Evolutionary conservation across 2,329 filamentous ascomycete species (phyloP).

Genomic region (Cyanodermella asteris): DNA sequence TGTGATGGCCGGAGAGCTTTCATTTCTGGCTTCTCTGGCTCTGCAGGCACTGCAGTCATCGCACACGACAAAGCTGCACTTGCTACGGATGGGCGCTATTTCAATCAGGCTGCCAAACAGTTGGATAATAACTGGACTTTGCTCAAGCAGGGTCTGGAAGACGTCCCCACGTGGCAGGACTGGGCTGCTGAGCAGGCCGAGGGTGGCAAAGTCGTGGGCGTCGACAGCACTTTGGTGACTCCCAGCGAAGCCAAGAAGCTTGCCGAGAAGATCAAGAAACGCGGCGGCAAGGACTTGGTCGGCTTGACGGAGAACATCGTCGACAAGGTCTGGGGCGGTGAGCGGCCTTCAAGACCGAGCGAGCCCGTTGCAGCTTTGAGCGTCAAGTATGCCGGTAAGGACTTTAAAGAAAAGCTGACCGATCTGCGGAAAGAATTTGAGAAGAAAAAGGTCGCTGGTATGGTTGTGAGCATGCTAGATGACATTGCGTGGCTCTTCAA

Average conservation of each 20-base stretch:
- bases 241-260: conserved; percentile 52
- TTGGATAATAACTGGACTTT: conserved; percentile 80
- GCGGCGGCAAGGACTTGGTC: conserved; percentile 54
- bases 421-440: conserved; percentile 79
- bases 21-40: conserved; percentile 87
- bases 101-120: conserved; percentile 85
- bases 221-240: conserved; percentile 75
- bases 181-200: conserved; percentile 77
- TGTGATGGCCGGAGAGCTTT: conserved; percentile 80
- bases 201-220: conserved; percentile 68
- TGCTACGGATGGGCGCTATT: conserved; percentile 90
- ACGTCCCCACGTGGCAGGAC: conserved; percentile 93
- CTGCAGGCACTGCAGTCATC: conserved; percentile 78
- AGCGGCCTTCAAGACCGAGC: conserved; percentile 51
- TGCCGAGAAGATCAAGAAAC: conserved; percentile 66
- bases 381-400: conserved; percentile 58
- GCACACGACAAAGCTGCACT: conserved; percentile 70
- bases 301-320: conserved; percentile 65
- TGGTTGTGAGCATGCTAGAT: conserved; percentile 67
- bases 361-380: conserved; percentile 54
- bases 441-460: conserved; percentile 70
- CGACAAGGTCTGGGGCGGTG: conserved; percentile 67
- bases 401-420: conserved; percentile 58
- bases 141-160: conserved; percentile 78
- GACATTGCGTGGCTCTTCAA: conserved; percentile 99